Percentiles rank a stretch among this genome's conserved stretches.
Evolutionary conservation across 169 alveolate genomes (phyloP).

Genomic region (Cryptosporidium baileyi): DNA sequence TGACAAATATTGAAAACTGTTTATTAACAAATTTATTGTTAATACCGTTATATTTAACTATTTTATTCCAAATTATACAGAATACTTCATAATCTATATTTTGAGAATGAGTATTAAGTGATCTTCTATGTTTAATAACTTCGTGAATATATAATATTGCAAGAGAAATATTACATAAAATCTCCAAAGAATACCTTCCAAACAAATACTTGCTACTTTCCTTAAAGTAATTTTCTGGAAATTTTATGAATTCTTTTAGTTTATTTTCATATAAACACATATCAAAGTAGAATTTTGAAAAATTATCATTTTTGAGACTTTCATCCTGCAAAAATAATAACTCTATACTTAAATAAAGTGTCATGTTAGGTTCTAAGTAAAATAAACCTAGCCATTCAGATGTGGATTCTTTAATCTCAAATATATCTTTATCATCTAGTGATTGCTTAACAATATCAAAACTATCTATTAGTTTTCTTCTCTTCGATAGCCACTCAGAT

Average conservation of each 20-base stretch:
- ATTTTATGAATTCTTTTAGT: background rate
- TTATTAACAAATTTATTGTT: background rate
- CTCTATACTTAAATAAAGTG: conserved; percentile 18
- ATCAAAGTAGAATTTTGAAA: conserved; percentile 21
- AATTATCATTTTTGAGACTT: background rate
- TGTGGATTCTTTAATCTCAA: background rate
- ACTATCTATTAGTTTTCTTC: background rate
- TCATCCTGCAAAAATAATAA: background rate
- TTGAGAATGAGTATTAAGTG: background rate
- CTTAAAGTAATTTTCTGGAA: conserved; percentile 15
- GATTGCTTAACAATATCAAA: background rate
- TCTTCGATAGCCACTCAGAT: background rate
- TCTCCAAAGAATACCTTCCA: conserved; percentile 3
- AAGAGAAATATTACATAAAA: conserved; percentile 29
- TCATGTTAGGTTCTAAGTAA: conserved; percentile 48
- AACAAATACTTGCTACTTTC: background rate
- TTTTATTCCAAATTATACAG: conserved; percentile 46
- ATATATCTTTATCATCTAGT: no score
- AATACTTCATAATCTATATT: conserved; percentile 20
- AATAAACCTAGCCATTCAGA: conserved; percentile 29
- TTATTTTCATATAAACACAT: conserved; percentile 19
- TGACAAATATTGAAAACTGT: background rate
- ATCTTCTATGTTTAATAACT: conserved; percentile 25
- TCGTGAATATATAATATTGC: conserved; percentile 30
- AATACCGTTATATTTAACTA: background rate